Evolutionary conservation across 495 filamentous ascomycete genomes (phyloP), one percentile per base, ranked within the genome.

Genomic region (Trypethelium eluteriae): DNA sequence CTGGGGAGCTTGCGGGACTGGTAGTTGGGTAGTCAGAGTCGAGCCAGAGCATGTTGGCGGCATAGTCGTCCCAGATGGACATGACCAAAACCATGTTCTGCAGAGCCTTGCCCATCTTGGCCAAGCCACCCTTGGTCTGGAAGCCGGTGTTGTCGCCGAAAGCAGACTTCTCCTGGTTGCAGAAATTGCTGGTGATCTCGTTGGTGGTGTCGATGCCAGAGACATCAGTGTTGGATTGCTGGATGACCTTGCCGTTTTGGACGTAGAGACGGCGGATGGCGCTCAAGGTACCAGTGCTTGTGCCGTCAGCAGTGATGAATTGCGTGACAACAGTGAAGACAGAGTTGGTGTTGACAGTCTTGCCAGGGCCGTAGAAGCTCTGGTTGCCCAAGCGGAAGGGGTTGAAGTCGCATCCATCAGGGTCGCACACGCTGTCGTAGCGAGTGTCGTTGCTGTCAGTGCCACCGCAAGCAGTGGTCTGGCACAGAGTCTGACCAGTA

Each of bases 41-140:
- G 72, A 94, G 86, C 90, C 90, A 93, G 70, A 89, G 82, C 90
- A 93, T 93, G 79, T 90, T 83, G 77, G 82, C 78, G 35, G 81
- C 77, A 78, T 92, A 84, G 79, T 92, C 89, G 73, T 90, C 88
- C 89, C 89, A 92, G 73, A 92, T 74, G 71, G 83, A 86, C 83
- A 92, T 82, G 74, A 89, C 88, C n/a, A 92, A 82, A 62, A 89
- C 89, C 86, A 90, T 88, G 67, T 82, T 84, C 16, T 72, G 75
- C 38, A 90, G 73, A 32, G 80, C 85, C 36, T 77, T 71, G 64
- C 85, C 80, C 81, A 91, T 86, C 61, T 77, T 74, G 14, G 69
- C 67, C 63, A 88, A 73, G 39, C 87, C 89, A 53, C 89, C 89
- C 71, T 85, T 82, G 66, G 73, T 63, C 38, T 72, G 73, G 79